Conservation (phyloP, 495 filamentous ascomycete genomes). For the Penicillium macrosclerotiorum region DNA sequence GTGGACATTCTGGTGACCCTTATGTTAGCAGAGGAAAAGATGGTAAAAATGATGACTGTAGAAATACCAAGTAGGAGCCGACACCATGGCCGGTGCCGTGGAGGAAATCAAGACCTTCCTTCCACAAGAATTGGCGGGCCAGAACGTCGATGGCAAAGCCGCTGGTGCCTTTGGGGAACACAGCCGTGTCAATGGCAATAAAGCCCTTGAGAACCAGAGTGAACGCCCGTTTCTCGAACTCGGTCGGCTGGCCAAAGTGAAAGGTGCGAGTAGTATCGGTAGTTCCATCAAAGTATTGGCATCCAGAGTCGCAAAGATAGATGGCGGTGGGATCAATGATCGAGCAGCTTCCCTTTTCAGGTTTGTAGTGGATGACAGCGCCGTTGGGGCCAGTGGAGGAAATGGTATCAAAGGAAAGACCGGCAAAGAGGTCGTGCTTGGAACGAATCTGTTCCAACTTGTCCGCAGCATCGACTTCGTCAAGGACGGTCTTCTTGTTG, state of each 20-base stretch:
- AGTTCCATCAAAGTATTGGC: slow-evolving; percentile 92
- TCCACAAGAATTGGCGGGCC: slow-evolving; percentile 91
- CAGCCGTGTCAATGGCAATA: slow-evolving; percentile 79
- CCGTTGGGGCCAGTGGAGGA: slow-evolving; percentile 94
- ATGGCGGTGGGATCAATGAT: slow-evolving; percentile 82
- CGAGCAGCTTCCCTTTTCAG: slow-evolving; percentile 77
- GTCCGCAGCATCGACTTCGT: slow-evolving; percentile 89
- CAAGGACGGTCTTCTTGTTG: slow-evolving; percentile 67
- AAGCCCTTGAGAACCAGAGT: slow-evolving; percentile 97
- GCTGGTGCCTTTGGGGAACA: slow-evolving; percentile 93
- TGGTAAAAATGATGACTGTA: neutral
- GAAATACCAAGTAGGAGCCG: slow-evolving; percentile 71
- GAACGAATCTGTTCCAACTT: slow-evolving; percentile 82
- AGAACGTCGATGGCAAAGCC: slow-evolving; percentile 89
- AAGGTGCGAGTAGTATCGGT: slow-evolving; percentile 94
- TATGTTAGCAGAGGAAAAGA: slow-evolving; percentile 1
- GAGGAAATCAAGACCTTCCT: slow-evolving; percentile 87
- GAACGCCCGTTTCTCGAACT: slow-evolving; percentile 85
- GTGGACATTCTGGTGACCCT: slow-evolving; percentile 73
- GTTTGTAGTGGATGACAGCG: slow-evolving; percentile 96
- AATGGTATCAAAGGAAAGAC: slow-evolving; percentile 93
- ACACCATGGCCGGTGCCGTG: slow-evolving; percentile 98
- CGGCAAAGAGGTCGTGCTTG: slow-evolving; percentile 80
- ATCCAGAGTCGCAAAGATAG: slow-evolving; percentile 96
- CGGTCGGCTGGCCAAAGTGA: slow-evolving; percentile 84